phyloP scores from a whole-genome alignment of 495 filamentous ascomycete species.

The Podospora pseudocomata region DNA sequence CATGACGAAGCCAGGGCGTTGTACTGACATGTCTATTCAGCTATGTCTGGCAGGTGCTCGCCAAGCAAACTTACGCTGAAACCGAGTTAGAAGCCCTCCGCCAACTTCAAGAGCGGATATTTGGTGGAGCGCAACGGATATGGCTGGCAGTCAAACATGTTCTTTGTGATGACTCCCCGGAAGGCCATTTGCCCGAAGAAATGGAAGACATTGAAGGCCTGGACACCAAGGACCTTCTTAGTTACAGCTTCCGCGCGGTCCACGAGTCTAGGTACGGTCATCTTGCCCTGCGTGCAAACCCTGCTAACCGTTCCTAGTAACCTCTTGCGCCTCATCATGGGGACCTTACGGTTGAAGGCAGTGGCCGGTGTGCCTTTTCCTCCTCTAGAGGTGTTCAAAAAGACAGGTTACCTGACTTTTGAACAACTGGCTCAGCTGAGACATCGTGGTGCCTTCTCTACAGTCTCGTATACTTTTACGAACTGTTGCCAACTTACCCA shows the following conservation, averaged over 20 bases:
- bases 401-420: slow-evolving; percentile 68
- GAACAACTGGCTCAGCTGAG: slow-evolving; percentile 76
- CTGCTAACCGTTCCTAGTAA: slow-evolving; percentile 26
- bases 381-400: slow-evolving; percentile 42
- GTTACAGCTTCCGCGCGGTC: slow-evolving; percentile 87
- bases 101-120: slow-evolving; percentile 52
- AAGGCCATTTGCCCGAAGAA: slow-evolving; percentile 76
- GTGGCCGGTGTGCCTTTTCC: slow-evolving; percentile 36
- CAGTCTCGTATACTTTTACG: slow-evolving; percentile 82
- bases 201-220: slow-evolving; percentile 62
- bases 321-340: slow-evolving; percentile 55
- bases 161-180: slow-evolving; percentile 87
- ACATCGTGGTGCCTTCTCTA: slow-evolving; percentile 90
- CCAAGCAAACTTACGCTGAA: slow-evolving; percentile 29
- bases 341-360: slow-evolving; percentile 36
- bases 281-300: not conserved
- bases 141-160: slow-evolving; percentile 72
- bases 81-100: slow-evolving; percentile 39
- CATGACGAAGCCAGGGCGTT: not conserved
- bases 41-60: slow-evolving; percentile 40
- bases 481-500: slow-evolving; percentile 63
- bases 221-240: slow-evolving; percentile 80
- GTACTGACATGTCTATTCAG: not conserved
- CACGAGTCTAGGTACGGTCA: slow-evolving; percentile 61
- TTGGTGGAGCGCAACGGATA: slow-evolving; percentile 55